These are phyloP conservation scores for Medicago truncatula DNA, from an alignment of 306 rosid genomes.

Conservation along the genomic window DNA sequence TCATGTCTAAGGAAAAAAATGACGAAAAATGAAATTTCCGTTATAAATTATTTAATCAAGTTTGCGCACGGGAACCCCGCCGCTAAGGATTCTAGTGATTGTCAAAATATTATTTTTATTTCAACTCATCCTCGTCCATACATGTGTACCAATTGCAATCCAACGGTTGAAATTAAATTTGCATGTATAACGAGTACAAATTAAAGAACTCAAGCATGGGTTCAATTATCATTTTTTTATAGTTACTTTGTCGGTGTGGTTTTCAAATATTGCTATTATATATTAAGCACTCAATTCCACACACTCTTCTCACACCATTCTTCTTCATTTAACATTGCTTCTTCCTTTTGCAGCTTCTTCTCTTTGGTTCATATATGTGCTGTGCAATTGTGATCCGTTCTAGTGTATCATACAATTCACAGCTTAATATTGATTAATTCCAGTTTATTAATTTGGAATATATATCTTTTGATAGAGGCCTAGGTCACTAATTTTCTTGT, in stretches of 20 bases:
- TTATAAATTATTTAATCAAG: neutral
- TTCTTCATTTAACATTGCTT: neutral
- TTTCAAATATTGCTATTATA: conserved; percentile 20
- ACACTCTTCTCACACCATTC: neutral
- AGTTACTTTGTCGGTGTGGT: conserved; percentile 36
- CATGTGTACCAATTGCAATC: conserved; percentile 17
- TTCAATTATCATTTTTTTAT: neutral
- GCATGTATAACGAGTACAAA: conserved; percentile 49
- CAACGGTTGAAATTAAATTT: conserved; percentile 30
- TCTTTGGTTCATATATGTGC: conserved; percentile 43
- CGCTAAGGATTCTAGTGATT: neutral
- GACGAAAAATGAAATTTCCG: neutral
- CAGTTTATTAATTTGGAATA: neutral
- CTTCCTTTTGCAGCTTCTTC: conserved; percentile 22
- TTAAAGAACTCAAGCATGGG: conserved; percentile 40
- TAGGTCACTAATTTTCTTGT: neutral
- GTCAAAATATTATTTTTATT: neutral
- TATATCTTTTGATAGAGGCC: neutral
- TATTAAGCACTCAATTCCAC: conserved; percentile 6
- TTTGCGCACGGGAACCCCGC: conserved; percentile 34
- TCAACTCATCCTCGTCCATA: neutral
- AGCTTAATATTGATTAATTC: neutral
- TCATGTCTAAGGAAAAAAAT: too few relatives aligned
- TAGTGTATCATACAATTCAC: conserved; percentile 44
- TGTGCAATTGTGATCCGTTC: conserved; percentile 43